A percentile compares a stretch with the other conserved stretches of the same genome.
Conservation (phyloP, 2,329 filamentous ascomycete genomes). For the Aspergillus fumigatus region DNA sequence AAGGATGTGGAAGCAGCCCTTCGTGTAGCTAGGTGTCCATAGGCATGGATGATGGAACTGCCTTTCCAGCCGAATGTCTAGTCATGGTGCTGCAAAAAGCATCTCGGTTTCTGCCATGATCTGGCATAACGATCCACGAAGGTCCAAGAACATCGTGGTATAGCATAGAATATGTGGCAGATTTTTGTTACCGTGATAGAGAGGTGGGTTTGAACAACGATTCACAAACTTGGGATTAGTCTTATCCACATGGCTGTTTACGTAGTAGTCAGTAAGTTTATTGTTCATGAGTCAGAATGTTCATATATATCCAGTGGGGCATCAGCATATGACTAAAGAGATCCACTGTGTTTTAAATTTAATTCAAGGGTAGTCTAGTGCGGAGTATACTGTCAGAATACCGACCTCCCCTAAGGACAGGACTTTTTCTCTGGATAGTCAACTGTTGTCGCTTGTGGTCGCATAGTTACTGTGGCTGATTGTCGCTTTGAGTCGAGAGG, state of each 20-base stretch:
- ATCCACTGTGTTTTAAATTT: not conserved
- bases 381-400: no score
- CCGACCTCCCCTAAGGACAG: no score
- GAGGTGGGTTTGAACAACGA: not conserved
- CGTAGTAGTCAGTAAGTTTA: not conserved
- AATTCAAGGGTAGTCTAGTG: no score
- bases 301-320: no score
- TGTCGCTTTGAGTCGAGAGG: no score
- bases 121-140: not conserved
- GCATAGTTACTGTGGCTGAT: not conserved
- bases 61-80: not conserved
- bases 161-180: not conserved
- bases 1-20: slow-evolving; percentile 20
- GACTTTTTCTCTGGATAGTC: not conserved
- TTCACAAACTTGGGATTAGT: not conserved
- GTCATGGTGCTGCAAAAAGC: no score
- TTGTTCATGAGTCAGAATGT: no score
- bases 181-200: not conserved
- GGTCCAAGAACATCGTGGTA: not conserved
- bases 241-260: not conserved
- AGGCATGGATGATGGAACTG: not conserved
- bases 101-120: no score
- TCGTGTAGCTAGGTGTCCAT: slow-evolving; percentile 3
- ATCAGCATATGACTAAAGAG: not conserved
- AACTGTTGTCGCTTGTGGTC: not conserved